A percentile compares a stretch with the other conserved stretches of the same genome.
Evolutionary conservation across 2,329 filamentous ascomycete genomes (phyloP).

Genomic region (Penicillium frequentans): DNA sequence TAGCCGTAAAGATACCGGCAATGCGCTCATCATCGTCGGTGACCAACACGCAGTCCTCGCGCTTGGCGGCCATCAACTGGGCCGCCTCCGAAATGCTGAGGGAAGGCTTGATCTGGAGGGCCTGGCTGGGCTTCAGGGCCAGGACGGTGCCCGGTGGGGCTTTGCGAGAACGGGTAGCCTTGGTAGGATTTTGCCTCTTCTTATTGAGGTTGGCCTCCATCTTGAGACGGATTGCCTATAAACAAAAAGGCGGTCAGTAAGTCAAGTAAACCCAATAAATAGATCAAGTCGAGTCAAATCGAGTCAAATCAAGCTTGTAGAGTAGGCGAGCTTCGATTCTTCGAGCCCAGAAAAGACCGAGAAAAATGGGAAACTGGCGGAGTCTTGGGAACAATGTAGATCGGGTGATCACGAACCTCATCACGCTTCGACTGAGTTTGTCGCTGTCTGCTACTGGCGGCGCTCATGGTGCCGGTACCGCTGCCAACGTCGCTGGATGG

Average conservation of each 20-base stretch:
- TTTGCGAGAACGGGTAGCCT: constrained; percentile 83
- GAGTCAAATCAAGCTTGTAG: neutral
- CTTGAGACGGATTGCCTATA: constrained; percentile 90
- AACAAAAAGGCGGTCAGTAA: constrained; percentile 4
- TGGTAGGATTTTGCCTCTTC: constrained; percentile 80
- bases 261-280: neutral
- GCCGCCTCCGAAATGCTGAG: constrained; percentile 95
- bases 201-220: constrained; percentile 97
- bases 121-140: constrained; percentile 89
- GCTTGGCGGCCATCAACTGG: constrained; percentile 97
- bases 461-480: constrained; percentile 72
- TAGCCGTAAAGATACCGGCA: constrained; percentile 97
- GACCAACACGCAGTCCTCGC: constrained; percentile 95
- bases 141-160: constrained; percentile 95
- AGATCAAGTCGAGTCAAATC: neutral
- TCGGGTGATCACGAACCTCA: constrained; percentile 67
- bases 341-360: neutral
- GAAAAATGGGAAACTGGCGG: neutral
- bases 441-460: constrained; percentile 82
- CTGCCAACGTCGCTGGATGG: constrained; percentile 45
- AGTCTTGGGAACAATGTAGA: constrained; percentile 1
- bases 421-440: constrained; percentile 97
- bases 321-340: neutral
- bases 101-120: constrained; percentile 93
- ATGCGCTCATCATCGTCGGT: constrained; percentile 98